Base-by-base conservation (phyloP, 257 asterid species). In the Nemophila menziesii region DNA sequence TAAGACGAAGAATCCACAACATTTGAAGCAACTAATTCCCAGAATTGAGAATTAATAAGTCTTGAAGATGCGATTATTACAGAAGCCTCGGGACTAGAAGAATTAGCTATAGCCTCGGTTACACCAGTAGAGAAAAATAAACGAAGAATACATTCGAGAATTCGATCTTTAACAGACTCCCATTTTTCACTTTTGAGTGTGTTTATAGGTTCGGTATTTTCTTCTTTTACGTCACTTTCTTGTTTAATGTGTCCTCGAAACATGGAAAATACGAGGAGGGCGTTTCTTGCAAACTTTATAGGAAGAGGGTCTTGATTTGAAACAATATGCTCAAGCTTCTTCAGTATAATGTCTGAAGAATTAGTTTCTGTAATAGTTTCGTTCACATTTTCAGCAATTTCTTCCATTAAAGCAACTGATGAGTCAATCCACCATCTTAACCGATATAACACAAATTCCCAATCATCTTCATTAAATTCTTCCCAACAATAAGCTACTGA, bases 401-500 rank as follows among this genome's bases (percentile, higher is more conserved):
- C 99, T 69, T 90, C 99, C 86, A 81, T 65, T 64, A 64, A 48
- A 13, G 81, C 77, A 43, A 81, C 99, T 42, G 86, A 74, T 36
- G 81, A 64, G 57, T 81, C 99, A 40, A 85, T 77, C 96, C 94
- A 90, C 69, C 74, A 69, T 72, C 99, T 85, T 57, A 82, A 63
- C 54, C 70, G 79, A 61, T 74, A 79, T 63, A 90, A 52, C 50
- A 64, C 74, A 60, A 74, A 90, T 47, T 73, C 85, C 99, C 99
- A 90, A 65, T 90, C 99, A 58, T 81, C 92, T 61, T 82, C 89
- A 60, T 59, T 63, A 60, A 90, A 85, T 49, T 79, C 71, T 52
- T 81, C 92, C 92, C 92, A 85, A 67, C 99, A 90, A 59, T 90
- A 90, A 54, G 86, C 96, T 45, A 77, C 70, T 51, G 92, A 66